Evolutionary conservation across 2,329 filamentous ascomycete species (phyloP), one percentile per base, ranked within the genome.

Genomic region (Apiospora phragmitis): DNA sequence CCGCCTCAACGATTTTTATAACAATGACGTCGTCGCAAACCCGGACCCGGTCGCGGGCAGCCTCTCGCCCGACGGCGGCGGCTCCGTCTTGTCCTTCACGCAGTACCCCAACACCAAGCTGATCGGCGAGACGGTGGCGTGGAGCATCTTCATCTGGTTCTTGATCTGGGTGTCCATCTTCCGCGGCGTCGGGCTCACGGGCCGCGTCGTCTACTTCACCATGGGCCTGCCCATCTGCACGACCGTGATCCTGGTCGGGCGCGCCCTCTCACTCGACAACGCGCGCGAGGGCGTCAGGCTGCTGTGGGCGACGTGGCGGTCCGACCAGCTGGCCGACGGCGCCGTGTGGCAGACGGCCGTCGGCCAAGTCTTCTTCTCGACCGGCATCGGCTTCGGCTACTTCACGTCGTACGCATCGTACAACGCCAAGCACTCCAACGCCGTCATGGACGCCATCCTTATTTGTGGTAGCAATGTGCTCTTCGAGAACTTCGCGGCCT

Each of bases 301-400:
- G 0, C 82, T 83, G 69, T 84, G 82, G 75, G 81, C 79, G 9
- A 82, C 82, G 7, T 84, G 82, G 87, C 81, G 86, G 73, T 81
- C 85, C 16, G 81, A 82, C 6, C 81, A 89, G 73, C 81, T 90
- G 0, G 84, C 82, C 6, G 82, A 81, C 0, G 87, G 86, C 0
- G 82, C 81, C 0, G 83, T 90, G 1, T 90, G 88, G 88, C 87
- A 90, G 76, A 87, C 85, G n/a, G 88, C 88, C 3, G 84, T 85
- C 9, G 87, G 88, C 1, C 88, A 90, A 71, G 87, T 89, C 65
- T 89, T 90, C 77, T 89, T 89, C 78, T 88, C 86, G 0, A 89
- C 86, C 0, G 87, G 87, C 4, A 85, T 89, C 38, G 87, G 86
- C 0, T 89, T 89, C 73, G 87, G 88, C 3, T 88, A 88, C 75